Conservation (phyloP, 768 basidiomycete species). For the Chalciporus sphaerocephalus region DNA sequence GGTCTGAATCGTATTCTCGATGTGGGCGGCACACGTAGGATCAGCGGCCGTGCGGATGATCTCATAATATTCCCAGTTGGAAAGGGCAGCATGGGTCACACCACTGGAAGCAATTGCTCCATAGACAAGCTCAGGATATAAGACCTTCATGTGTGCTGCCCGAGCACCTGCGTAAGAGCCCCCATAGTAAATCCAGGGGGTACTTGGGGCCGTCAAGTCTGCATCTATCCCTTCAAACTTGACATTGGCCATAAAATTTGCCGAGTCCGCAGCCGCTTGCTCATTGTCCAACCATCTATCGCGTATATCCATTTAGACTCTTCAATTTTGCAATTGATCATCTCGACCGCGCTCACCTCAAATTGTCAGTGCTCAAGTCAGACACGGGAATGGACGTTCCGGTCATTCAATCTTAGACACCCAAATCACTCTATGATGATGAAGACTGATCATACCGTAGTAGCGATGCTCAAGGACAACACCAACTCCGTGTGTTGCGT, state of each 20-base stretch:
- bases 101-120: slow-evolving; percentile 89
- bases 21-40: slow-evolving; percentile 52
- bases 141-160: slow-evolving; percentile 83
- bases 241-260: slow-evolving; percentile 83
- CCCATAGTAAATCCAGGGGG: slow-evolving; percentile 95
- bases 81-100: slow-evolving; percentile 79
- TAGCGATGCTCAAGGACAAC: slow-evolving; percentile 92
- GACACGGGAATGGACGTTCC: slow-evolving; percentile 71
- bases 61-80: slow-evolving; percentile 88
- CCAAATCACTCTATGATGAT: background rate
- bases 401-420: slow-evolving; percentile 22
- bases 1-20: slow-evolving; percentile 52
- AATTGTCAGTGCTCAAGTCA: slow-evolving; percentile 76
- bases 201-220: slow-evolving; percentile 64
- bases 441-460: slow-evolving; percentile 52
- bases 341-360: slow-evolving; percentile 46
- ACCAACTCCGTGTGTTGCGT: slow-evolving; percentile 81
- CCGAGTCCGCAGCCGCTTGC: slow-evolving; percentile 87
- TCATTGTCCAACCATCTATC: slow-evolving; percentile 82
- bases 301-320: slow-evolving; percentile 5
- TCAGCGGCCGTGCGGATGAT: slow-evolving; percentile 70
- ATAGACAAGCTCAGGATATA: slow-evolving; percentile 85
- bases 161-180: slow-evolving; percentile 92
- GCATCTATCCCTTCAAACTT: slow-evolving; percentile 67
- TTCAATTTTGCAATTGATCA: background rate